These are phyloP conservation scores for Cytospora piceicola DNA, from an alignment of 2,329 filamentous ascomycete genomes.

Conservation along the genomic window DNA sequence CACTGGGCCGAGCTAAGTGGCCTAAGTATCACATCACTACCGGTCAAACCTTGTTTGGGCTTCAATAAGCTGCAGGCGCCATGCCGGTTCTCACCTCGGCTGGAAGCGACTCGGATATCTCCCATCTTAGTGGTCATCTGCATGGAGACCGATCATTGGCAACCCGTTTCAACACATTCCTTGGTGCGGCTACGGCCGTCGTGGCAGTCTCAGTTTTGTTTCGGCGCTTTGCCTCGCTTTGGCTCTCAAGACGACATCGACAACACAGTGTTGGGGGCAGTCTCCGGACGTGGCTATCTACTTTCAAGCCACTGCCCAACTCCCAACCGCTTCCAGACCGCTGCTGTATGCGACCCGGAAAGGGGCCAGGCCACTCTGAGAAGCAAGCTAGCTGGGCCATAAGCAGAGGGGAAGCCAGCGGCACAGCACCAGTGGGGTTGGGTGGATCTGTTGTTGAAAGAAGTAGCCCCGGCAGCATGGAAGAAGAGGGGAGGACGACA, in stretches of 20 bases:
- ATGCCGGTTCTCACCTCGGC: conserved; percentile 28
- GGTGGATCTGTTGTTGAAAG: conserved; percentile 24
- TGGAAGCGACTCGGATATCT: conserved; percentile 17
- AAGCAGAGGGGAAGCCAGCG: conserved; percentile 26
- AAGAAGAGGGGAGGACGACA: conserved; percentile 33
- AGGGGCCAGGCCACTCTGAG: conserved; percentile 24
- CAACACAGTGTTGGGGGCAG: not conserved
- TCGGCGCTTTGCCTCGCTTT: not conserved
- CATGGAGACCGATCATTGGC: conserved; percentile 10
- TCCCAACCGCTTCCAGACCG: not conserved
- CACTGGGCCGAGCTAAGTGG: conserved; percentile 1
- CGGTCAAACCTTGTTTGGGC: not conserved
- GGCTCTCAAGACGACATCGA: not conserved
- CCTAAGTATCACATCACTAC: not conserved
- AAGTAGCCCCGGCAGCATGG: conserved; percentile 29
- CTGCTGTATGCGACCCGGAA: conserved; percentile 10
- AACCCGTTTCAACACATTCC: not conserved
- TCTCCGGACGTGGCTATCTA: conserved; percentile 7
- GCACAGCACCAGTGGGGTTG: conserved; percentile 30
- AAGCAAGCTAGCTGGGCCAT: conserved; percentile 24
- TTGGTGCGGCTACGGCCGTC: not conserved
- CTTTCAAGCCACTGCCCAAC: conserved; percentile 3
- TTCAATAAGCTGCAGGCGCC: conserved; percentile 17
- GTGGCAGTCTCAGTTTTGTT: conserved; percentile 5
- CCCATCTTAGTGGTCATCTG: conserved; percentile 10